These are phyloP conservation scores for Psilocybe cubensis DNA, from an alignment of 768 basidiomycete genomes.

Conservation along the genomic window DNA sequence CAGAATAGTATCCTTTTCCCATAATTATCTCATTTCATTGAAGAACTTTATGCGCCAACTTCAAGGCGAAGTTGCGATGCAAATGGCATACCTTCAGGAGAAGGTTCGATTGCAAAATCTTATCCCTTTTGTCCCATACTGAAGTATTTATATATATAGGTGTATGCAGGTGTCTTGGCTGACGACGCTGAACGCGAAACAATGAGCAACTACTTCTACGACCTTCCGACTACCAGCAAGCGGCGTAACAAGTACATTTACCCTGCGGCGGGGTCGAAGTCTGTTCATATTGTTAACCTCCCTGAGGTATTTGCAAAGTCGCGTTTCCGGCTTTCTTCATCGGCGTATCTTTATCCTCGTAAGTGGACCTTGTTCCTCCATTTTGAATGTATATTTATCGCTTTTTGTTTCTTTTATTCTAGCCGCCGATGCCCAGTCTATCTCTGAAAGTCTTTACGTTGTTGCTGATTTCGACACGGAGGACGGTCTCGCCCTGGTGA, in stretches of 20 bases:
- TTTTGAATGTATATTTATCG: neutral
- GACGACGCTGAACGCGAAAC: constrained; percentile 49
- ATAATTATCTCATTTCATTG: no score
- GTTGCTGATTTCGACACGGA: constrained; percentile 78
- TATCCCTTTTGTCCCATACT: neutral
- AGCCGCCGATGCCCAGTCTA: constrained; percentile 31
- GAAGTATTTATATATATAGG: constrained; percentile 39
- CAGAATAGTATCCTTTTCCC: no score
- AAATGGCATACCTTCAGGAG: constrained; percentile 74
- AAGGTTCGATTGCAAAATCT: constrained; percentile 41
- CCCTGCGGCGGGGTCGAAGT: constrained; percentile 47
- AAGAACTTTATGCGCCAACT: constrained; percentile 71
- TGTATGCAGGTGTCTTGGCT: constrained; percentile 60
- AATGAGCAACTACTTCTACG: constrained; percentile 85
- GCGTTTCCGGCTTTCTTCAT: constrained; percentile 42
- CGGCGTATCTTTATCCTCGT: constrained; percentile 71
- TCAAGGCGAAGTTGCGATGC: constrained; percentile 59
- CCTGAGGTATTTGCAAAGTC: constrained; percentile 54
- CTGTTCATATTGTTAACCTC: constrained; percentile 57
- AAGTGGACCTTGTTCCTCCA: constrained; percentile 20
- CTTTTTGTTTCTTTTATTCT: neutral
- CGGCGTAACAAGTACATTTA: constrained; percentile 81
- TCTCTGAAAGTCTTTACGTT: constrained; percentile 60
- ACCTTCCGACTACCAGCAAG: constrained; percentile 71
- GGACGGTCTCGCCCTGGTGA: constrained; percentile 60